Percentiles rank a stretch among this genome's conserved stretches.
Evolutionary conservation across 371 early-diverging fungal genomes (phyloP).

Genomic region (Blastocladiella emersonii): DNA sequence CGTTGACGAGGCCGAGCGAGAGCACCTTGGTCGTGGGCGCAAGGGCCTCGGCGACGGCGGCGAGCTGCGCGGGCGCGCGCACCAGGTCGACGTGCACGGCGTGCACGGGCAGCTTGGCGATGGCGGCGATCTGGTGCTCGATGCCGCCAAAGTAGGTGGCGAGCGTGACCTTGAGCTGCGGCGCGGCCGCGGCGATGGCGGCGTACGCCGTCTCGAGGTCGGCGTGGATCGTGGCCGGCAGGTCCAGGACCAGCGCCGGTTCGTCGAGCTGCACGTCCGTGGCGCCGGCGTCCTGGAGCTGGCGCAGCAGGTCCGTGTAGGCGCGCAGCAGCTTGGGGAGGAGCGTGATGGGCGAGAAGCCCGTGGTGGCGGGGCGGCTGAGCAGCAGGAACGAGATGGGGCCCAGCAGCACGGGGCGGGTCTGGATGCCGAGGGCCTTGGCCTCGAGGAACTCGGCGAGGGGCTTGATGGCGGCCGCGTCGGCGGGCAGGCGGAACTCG

Average conservation of each 20-base stretch:
- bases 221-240: constrained; percentile 31
- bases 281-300: constrained; percentile 60
- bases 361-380: constrained; percentile 43
- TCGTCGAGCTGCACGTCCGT: constrained; percentile 83
- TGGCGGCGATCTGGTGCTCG: constrained; percentile 37
- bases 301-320: constrained; percentile 59
- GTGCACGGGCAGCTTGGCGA: constrained; percentile 42
- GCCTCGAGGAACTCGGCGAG: constrained; percentile 82
- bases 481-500: constrained; percentile 48
- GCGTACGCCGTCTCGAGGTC: constrained; percentile 44
- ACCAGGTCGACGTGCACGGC: constrained; percentile 84
- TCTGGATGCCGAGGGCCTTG: constrained; percentile 63
- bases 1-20: constrained; percentile 82
- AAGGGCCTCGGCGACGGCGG: constrained; percentile 39
- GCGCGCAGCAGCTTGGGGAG: constrained; percentile 54
- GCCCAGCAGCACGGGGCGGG: constrained; percentile 84
- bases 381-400: constrained; percentile 79
- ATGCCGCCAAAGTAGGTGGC: constrained; percentile 90
- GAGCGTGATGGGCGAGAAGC: constrained; percentile 15
- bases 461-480: constrained; percentile 29
- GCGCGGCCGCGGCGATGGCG: constrained; percentile 38
- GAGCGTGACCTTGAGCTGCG: constrained; percentile 52
- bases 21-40: constrained; percentile 37
- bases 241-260: constrained; percentile 69
- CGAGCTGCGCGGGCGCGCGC: constrained; percentile 69